phyloP scores from a whole-genome alignment of 257 asterid species.

The Sherardia arvensis region DNA sequence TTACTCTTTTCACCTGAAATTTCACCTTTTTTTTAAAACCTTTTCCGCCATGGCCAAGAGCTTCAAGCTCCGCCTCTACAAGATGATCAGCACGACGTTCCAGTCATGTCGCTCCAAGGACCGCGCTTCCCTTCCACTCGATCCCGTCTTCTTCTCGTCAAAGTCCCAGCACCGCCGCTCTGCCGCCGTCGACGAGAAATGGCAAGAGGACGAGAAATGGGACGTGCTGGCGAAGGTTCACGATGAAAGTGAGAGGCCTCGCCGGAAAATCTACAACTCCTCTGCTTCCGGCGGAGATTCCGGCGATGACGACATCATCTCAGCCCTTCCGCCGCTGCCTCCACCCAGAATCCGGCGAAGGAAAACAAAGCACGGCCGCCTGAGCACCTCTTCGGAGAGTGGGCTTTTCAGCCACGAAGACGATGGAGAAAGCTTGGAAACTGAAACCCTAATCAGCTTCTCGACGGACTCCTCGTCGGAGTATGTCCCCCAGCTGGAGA shows the following conservation, averaged over 20 bases:
- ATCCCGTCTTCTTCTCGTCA: slow-evolving; percentile 26
- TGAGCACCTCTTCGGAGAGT: slow-evolving; percentile 51
- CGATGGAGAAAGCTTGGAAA: slow-evolving; percentile 12
- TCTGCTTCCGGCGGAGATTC: slow-evolving; percentile 18
- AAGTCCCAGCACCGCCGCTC: slow-evolving; percentile 8
- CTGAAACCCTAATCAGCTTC: slow-evolving; percentile 27
- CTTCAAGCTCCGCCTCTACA: slow-evolving; percentile 47
- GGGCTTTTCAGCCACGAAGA: slow-evolving; percentile 34
- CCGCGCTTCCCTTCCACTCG: slow-evolving; percentile 40
- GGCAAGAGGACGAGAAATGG: slow-evolving; percentile 61
- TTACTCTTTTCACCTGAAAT: background rate
- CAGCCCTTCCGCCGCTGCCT: background rate
- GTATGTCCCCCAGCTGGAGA: slow-evolving; percentile 19
- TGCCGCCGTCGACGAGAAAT: slow-evolving; percentile 14
- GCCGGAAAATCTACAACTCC: slow-evolving; percentile 26
- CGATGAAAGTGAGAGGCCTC: slow-evolving; percentile 16
- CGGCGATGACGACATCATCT: slow-evolving; percentile 3
- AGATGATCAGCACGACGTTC: slow-evolving; percentile 41
- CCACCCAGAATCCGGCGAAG: slow-evolving; percentile 23
- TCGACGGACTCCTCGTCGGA: slow-evolving; percentile 31
- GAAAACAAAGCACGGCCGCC: slow-evolving; percentile 34
- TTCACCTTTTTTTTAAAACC: background rate
- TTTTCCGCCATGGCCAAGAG: slow-evolving; percentile 36
- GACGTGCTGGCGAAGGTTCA: slow-evolving; percentile 44
- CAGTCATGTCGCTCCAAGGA: slow-evolving; percentile 70